These are phyloP conservation scores for Pseudonitzschia multiseries DNA, from an alignment of 108 stramenopile species.

Conservation along the genomic window DNA sequence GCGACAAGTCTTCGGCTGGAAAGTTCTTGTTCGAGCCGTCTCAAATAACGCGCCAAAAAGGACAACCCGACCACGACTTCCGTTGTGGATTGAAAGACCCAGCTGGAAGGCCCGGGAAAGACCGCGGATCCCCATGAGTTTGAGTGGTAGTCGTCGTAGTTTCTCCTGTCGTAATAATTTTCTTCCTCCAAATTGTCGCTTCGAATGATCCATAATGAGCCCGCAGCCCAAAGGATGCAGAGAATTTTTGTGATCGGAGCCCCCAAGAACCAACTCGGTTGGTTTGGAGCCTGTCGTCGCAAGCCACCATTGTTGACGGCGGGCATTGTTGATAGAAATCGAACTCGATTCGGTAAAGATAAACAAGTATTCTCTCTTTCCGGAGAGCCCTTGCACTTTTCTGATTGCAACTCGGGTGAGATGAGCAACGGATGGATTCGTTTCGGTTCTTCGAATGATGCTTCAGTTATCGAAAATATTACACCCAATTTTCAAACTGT, in stretches of 20 bases:
- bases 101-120: not conserved
- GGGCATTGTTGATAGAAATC: not conserved
- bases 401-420: too few relatives aligned
- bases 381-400: too few relatives aligned
- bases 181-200: constrained; percentile 4
- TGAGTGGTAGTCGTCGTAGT: not conserved
- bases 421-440: too few relatives aligned
- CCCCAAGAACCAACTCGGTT: constrained; percentile 48
- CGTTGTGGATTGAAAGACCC: constrained; percentile 52
- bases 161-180: not conserved
- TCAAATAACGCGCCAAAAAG: constrained; percentile 44
- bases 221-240: constrained; percentile 38
- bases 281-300: not conserved
- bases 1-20: constrained; percentile 55
- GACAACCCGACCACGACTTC: constrained; percentile 58
- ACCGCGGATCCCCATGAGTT: constrained; percentile 1
- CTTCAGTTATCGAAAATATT: too few relatives aligned
- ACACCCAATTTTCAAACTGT: too few relatives aligned
- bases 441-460: too few relatives aligned
- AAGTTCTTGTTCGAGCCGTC: constrained; percentile 78
- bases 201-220: constrained; percentile 28
- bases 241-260: constrained; percentile 63
- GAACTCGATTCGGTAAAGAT: too few relatives aligned
- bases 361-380: too few relatives aligned
- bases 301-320: not conserved